These are phyloP conservation scores for Beauveria sp. DNA, from an alignment of 2,329 filamentous ascomycete species.

Conservation along the genomic window DNA sequence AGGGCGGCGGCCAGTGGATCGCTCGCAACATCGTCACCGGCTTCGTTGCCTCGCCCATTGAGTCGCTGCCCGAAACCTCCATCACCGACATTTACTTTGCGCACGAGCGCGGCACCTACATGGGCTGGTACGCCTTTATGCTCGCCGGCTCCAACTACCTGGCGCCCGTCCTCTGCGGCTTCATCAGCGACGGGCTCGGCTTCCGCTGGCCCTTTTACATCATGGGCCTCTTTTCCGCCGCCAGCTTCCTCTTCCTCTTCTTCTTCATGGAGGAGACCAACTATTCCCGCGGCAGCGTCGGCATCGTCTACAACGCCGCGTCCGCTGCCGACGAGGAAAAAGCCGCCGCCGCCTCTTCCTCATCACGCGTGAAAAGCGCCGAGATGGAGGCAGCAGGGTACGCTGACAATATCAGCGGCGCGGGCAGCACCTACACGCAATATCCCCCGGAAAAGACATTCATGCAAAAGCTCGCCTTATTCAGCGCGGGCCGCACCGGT, in stretches of 20 bases:
- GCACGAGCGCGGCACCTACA: conserved; percentile 35
- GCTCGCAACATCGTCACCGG: conserved; percentile 36
- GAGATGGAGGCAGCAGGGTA: no score
- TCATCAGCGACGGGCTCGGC: conserved; percentile 34
- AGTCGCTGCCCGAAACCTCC: conserved; percentile 37
- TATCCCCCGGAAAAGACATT: conserved; percentile 29
- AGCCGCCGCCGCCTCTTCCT: background rate
- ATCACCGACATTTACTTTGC: conserved; percentile 35
- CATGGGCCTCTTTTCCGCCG: conserved; percentile 30
- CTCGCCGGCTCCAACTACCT: conserved; percentile 34
- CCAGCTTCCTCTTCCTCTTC: conserved; percentile 33
- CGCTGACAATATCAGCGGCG: background rate
- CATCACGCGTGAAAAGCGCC: background rate
- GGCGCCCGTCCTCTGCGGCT: conserved; percentile 36
- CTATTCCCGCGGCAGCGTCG: conserved; percentile 31
- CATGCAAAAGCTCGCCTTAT: conserved; percentile 32
- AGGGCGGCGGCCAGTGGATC: conserved; percentile 35
- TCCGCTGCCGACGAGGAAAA: background rate
- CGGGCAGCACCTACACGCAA: no score
- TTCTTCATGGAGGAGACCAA: conserved; percentile 54
- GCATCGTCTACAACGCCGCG: conserved; percentile 3
- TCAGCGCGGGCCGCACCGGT: background rate
- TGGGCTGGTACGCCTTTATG: conserved; percentile 33
- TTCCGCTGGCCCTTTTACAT: conserved; percentile 38
- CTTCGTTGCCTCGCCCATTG: conserved; percentile 36